Base-by-base conservation (phyloP, 331 rosid genomes). In the Quercus tomentella region DNA sequence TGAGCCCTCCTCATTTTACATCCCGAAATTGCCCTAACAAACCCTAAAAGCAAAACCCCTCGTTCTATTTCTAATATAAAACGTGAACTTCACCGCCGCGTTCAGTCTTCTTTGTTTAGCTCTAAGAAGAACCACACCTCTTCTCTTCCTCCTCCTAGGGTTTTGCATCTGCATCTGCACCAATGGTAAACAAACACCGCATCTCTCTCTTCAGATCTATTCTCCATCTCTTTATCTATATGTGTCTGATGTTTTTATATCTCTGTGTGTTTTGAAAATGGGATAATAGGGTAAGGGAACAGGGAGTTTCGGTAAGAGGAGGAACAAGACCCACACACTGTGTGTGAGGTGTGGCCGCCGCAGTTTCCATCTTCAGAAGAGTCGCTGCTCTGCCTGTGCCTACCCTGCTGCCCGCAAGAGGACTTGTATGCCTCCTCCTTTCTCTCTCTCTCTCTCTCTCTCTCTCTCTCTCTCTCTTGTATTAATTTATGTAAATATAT, bases 311-410 rank as follows among this genome's bases (percentile, higher is more conserved):
- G 98, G 98, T 80, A 94, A 94, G 92, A 84, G 98, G 75, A 92
- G 98, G 90, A 94, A 94, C 93, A 94, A 94, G 96, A 92, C 98
- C 56, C 98, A 94, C 91, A 91, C 97, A 2, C 97, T 94, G 31
- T 94, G 98, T 33, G 92, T 94, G 58, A 87, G 98, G 87, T 94
- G 98, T 76, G 98, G 98, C 68, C 98, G 98, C 77, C 98, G 97
- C 81, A 94, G 98, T 79, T 94, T 94, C 81, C 98, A 94, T 72
- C 95, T 94, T 51, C 98, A 94, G 89, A 94, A 94, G 91, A 94
- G 98, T 79, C 95, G 97, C 12, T 92, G 98, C 75, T 15, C 98
- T 0, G 98, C 97, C 1, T 94, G 98, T 72, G 98, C 95, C 15
- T 94, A 63, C 78, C 98, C 98, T 1, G 98, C 98, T 41, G 98